These are phyloP conservation scores for Toxicodendron radicans DNA, from an alignment of 345 rosid species.

Conservation along the genomic window DNA sequence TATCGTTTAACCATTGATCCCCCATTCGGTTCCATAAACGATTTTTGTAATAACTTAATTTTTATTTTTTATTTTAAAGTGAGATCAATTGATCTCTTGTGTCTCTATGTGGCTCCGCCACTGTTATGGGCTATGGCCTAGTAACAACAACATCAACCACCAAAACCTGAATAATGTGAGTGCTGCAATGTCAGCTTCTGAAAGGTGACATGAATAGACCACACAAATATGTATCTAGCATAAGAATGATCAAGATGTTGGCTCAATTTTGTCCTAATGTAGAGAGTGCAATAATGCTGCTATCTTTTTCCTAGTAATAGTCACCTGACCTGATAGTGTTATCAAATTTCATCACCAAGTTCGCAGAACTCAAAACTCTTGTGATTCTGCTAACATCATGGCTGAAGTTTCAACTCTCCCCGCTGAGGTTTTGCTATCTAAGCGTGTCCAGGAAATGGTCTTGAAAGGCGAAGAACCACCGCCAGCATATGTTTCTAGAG, in stretches of 20 bases:
- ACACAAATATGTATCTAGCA: background rate
- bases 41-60: no score
- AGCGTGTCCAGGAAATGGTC: slow-evolving; percentile 44
- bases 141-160: background rate
- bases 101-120: no score
- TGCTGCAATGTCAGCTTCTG: background rate
- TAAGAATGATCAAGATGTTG: background rate
- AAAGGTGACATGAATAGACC: background rate
- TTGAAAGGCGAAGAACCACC: slow-evolving; percentile 32
- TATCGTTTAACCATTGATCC: no score
- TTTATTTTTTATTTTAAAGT: no score
- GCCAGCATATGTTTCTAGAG: slow-evolving; percentile 28
- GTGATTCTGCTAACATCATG: slow-evolving; percentile 23
- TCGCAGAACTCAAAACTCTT: background rate
- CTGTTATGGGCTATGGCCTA: no score
- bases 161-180: background rate
- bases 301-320: background rate
- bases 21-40: no score
- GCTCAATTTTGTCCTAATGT: background rate
- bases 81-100: no score
- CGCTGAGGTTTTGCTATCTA: slow-evolving; percentile 37
- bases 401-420: slow-evolving; percentile 17
- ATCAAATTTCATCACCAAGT: background rate
- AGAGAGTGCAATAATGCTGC: background rate
- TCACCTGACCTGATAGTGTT: background rate